Conservation (phyloP, 345 rosid genomes). For the Acer campestre region DNA sequence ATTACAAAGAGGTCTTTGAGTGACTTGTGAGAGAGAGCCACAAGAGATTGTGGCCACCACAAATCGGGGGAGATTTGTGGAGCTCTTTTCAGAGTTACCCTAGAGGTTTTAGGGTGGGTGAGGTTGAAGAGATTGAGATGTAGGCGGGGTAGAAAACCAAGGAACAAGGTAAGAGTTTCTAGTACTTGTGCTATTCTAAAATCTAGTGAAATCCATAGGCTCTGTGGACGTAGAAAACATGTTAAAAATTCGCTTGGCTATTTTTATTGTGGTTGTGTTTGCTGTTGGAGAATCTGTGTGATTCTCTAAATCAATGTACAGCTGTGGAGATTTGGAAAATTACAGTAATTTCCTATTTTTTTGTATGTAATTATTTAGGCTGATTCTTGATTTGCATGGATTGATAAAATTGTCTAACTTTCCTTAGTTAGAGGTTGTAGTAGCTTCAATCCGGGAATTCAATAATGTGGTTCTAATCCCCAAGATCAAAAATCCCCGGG, state of each 20-base stretch:
- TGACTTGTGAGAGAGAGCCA: neutral
- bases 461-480: too few species aligned
- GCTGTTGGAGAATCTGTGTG: neutral
- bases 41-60: neutral
- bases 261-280: neutral
- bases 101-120: neutral
- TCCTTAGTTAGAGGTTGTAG: too few species aligned
- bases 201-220: neutral
- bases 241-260: neutral
- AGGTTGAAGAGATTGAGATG: neutral
- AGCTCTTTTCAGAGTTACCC: neutral
- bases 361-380: too few species aligned
- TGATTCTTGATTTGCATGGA: too few species aligned
- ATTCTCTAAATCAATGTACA: too few species aligned
- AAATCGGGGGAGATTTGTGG: neutral
- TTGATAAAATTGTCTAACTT: too few species aligned
- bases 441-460: too few species aligned
- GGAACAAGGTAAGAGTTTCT: neutral
- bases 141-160: neutral
- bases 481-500: too few species aligned
- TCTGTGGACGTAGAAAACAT: neutral
- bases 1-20: neutral
- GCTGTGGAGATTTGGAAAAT: too few species aligned
- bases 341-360: too few species aligned
- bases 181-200: neutral